Evolutionary conservation across 441 rosid species (phyloP), one percentile per base, ranked within the genome.

Genomic region (Euphorbia corollata): DNA sequence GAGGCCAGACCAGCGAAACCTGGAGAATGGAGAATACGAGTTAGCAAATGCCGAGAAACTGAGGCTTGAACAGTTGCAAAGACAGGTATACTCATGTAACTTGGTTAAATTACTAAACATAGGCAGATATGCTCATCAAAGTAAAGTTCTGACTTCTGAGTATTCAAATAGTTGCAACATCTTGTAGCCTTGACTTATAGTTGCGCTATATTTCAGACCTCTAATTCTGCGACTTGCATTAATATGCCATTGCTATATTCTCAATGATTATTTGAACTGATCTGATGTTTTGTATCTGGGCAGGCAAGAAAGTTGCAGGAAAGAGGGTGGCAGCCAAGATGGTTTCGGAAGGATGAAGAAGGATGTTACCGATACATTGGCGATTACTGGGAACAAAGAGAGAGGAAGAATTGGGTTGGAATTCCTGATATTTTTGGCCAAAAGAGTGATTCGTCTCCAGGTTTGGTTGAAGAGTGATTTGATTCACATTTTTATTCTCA

Each of bases 301-400:
- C 84, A 94, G 99, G 97, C 99, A 66, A 89, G 99, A 79, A 91
- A 81, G 73, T 56, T 94, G 75, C 99, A 94, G 85, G 99, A 91
- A 79, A 86, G 87, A 69, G 99, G 99, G 13, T 94, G 99, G 99
- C 96, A 80, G 69, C 96, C 97, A 9, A 84, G 89, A 70, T 94
- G 99, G 99, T 94, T 91, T 60, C 70, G 50, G 12, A 89, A 86
- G 65, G 97, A 86, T 12, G 94, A 87, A 64, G 97, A 89, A 54
- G 94, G 97, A 19, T 86, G 93, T 74, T 91, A 94, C 73, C 83
- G 79, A 2, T 94, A 91, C 39, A 50, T 64, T 0, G 97, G 97
- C 20, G 91, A 91, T 18, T 94, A 94, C 69, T 94, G 99, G 99
- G 94, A 94, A 84, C 80, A 91, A 53, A 84, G 92, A 79, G 97